Conservation (phyloP, 805 yeast species). For the Kurtzmaniella cleridarum region DNA sequence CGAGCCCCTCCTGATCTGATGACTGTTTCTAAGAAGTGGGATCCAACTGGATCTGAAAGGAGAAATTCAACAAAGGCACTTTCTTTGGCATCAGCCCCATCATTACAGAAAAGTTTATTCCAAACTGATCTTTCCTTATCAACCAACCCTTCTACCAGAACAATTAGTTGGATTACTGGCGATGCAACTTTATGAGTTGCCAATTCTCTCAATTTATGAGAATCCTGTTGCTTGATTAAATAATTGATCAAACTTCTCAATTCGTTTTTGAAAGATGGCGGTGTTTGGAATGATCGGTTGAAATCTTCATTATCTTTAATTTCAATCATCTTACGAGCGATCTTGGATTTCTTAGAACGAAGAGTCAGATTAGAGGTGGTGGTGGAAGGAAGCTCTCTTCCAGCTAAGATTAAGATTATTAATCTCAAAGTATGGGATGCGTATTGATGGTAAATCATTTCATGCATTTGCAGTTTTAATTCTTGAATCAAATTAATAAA, state of each 20-base stretch:
- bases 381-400: conserved; percentile 72
- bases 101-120: conserved; percentile 54
- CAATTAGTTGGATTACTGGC: conserved; percentile 75
- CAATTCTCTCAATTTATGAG: conserved; percentile 50
- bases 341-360: conserved; percentile 78
- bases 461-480: conserved; percentile 50
- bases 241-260: conserved; percentile 44
- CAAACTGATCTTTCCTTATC: conserved; percentile 69
- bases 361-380: conserved; percentile 63
- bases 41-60: conserved; percentile 84
- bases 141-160: conserved; percentile 76
- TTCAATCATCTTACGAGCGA: conserved; percentile 91
- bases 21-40: conserved; percentile 79
- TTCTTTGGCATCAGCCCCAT: conserved; percentile 53
- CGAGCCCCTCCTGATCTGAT: conserved; percentile 58
- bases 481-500: conserved; percentile 64
- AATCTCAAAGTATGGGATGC: conserved; percentile 85
- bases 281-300: conserved; percentile 61
- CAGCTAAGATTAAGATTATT: conserved; percentile 64
- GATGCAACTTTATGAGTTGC: conserved; percentile 80
- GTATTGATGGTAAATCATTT: conserved; percentile 69
- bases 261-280: conserved; percentile 59
- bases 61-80: conserved; percentile 80
- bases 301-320: conserved; percentile 74
- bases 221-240: conserved; percentile 14